phyloP scores from a whole-genome alignment of 305 asterid genomes.

The Withania somnifera region DNA sequence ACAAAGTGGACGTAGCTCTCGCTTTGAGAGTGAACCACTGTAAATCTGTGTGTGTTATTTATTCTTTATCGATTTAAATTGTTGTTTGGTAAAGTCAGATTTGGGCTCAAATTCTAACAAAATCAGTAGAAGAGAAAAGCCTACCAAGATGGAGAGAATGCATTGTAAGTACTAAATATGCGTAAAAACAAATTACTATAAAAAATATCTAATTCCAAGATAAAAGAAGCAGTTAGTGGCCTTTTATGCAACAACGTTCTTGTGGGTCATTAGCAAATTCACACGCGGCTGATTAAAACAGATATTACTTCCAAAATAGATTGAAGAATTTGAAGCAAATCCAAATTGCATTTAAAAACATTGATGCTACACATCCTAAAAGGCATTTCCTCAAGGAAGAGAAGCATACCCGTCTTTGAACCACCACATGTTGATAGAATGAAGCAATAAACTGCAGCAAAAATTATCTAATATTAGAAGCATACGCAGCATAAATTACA shows the following conservation, averaged over 20 bases:
- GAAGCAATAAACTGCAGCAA: slow-evolving; percentile 81
- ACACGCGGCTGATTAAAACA: not conserved
- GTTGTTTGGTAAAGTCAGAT: no score
- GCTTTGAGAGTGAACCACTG: no score
- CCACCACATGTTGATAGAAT: slow-evolving; percentile 92
- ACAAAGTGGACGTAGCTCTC: no score
- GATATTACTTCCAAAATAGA: not conserved
- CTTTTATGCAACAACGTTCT: not conserved
- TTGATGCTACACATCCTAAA: not conserved
- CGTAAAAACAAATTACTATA: not conserved
- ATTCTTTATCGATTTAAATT: no score
- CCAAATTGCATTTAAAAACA: not conserved
- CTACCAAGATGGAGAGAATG: not conserved
- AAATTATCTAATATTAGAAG: not conserved
- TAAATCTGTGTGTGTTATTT: no score
- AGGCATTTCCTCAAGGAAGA: slow-evolving; percentile 4
- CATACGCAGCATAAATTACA: not conserved
- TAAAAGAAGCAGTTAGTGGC: not conserved
- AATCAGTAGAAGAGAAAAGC: not conserved
- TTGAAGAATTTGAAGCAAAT: not conserved
- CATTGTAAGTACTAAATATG: not conserved
- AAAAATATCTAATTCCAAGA: not conserved
- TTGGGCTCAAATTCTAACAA: no score
- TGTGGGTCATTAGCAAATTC: not conserved
- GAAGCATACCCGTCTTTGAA: slow-evolving; percentile 73